Percentiles rank a stretch among this genome's conserved stretches.
Evolutionary conservation across 75 land plant genomes (phyloP).

Genomic region (Sequoiadendron giganteum): DNA sequence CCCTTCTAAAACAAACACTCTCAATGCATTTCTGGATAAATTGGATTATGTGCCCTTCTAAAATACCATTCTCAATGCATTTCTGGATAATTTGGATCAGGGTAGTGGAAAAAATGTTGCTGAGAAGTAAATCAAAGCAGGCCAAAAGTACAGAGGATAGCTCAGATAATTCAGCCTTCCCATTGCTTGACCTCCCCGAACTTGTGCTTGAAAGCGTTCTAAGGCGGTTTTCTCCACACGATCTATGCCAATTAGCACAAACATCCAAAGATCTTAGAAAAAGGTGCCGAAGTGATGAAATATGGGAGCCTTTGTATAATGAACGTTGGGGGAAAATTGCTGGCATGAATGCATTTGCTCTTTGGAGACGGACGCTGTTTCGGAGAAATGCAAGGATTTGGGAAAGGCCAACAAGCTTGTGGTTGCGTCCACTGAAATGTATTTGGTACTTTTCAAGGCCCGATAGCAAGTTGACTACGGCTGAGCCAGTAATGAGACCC

Average conservation of each 20-base stretch:
- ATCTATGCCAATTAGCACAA: constrained; percentile 27
- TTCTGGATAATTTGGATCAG: too few species aligned
- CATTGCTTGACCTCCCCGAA: constrained; percentile 47
- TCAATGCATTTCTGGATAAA: too few species aligned
- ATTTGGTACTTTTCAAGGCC: constrained; percentile 30
- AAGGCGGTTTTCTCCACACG: constrained; percentile 20
- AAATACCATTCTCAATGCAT: not conserved
- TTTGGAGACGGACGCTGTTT: constrained; percentile 23
- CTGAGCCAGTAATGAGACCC: not conserved
- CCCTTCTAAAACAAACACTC: not conserved
- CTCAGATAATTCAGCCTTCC: constrained; percentile 1
- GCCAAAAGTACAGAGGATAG: constrained; percentile 20
- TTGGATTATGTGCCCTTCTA: not conserved
- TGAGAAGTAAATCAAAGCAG: constrained; percentile 10
- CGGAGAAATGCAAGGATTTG: constrained; percentile 5
- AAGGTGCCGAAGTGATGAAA: constrained; percentile 40
- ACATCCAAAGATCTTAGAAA: constrained; percentile 38
- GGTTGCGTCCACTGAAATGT: constrained; percentile 37
- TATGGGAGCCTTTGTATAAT: constrained; percentile 35
- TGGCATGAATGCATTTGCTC: constrained; percentile 32
- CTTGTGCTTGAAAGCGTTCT: constrained; percentile 41
- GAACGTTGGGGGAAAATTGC: constrained; percentile 35
- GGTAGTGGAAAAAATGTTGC: constrained; percentile 6
- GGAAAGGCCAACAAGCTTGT: constrained; percentile 6
- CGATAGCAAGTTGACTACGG: not conserved